These are phyloP conservation scores for Ganoderma resinaceum DNA, from an alignment of 1,284 basidiomycete genomes.

Conservation along the genomic window DNA sequence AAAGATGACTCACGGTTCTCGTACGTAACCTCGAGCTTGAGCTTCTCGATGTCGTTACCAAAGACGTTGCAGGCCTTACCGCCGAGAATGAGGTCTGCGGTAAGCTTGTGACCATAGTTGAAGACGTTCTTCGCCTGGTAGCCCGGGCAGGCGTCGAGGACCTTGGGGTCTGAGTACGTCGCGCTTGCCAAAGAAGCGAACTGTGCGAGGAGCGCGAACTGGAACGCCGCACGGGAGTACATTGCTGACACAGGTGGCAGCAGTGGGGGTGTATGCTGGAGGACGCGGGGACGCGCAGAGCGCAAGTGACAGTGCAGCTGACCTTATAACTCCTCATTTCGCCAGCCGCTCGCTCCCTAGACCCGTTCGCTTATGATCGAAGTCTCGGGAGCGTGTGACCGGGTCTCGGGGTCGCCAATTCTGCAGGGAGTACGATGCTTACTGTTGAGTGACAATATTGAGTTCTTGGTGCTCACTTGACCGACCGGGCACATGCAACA, in stretches of 20 bases:
- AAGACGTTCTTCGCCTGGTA: conserved; percentile 54
- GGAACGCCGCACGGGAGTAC: conserved; percentile 23
- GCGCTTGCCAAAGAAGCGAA: conserved; percentile 17
- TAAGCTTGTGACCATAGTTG: conserved; percentile 48
- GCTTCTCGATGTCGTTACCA: conserved; percentile 60
- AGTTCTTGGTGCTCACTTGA: conserved; percentile 21
- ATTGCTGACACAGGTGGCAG: conserved; percentile 9
- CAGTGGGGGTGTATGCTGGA: background rate
- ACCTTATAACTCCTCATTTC: background rate
- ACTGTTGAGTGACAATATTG: background rate
- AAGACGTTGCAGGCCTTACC: conserved; percentile 69
- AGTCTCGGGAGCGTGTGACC: background rate
- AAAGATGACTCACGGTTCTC: conserved; percentile 54
- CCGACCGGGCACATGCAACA: conserved; percentile 19
- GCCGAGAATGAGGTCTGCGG: conserved; percentile 59
- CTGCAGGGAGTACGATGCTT: background rate
- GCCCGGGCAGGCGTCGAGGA: conserved; percentile 60
- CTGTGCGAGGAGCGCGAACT: conserved; percentile 20
- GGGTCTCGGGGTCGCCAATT: background rate
- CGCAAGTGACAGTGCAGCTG: background rate
- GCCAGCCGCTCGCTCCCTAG: background rate
- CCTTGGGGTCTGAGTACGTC: conserved; percentile 40
- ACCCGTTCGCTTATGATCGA: background rate
- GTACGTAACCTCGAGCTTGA: conserved; percentile 63
- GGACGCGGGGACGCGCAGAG: background rate